Base-by-base conservation (phyloP, 106 monocot species). In the Dioscorea alata region DNA sequence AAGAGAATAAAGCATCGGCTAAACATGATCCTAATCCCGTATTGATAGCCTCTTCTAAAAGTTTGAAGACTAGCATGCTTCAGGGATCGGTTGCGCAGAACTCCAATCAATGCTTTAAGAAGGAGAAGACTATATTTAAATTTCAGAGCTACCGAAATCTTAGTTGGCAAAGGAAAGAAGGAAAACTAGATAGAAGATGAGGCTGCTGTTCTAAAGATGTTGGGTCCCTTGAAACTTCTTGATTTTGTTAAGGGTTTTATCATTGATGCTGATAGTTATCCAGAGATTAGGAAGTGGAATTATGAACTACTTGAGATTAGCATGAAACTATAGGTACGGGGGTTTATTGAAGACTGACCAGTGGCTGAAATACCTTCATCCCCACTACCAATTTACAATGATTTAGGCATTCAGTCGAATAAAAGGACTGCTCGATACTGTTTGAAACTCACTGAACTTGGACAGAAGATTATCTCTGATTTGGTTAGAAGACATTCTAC, bases 171-270 rank as follows among this genome's bases (percentile, higher is more conserved):
- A 18, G 4, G 73, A 79, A 25, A 79, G 33, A 60, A 73, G 49
- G 57, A 79, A 79, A 63, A 67, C 66, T 16, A 59, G 73, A 63
- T 63, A 60, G 68, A 13, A 13, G 24, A 14, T 22, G 58, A 69
- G 24, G 67, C 69, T 16, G 19, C 57, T 5, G 61, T 68, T 28
- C 49, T 73, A 25, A 79, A 69, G 69, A 63, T 64, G 73, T 51
- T 69, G n/a, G 79, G 73, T 33, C 79, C 68, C 18, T 58, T 79
- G 42, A 59, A 74, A 57, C 68, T 79, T 48, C 79, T 73, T 64
- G 79, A 73, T 64, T 63, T 73, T 57, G 48, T 49, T 15, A 48
- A 73, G 12, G 54, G 24, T 17, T 21, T 67, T 59, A 14, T 68
- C 13, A 0, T 20, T n/a, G 68, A 42, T 18, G n/a, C 18, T 63